phyloP scores from a whole-genome alignment of 805 yeast species.

The Starmerella vitae region DNA sequence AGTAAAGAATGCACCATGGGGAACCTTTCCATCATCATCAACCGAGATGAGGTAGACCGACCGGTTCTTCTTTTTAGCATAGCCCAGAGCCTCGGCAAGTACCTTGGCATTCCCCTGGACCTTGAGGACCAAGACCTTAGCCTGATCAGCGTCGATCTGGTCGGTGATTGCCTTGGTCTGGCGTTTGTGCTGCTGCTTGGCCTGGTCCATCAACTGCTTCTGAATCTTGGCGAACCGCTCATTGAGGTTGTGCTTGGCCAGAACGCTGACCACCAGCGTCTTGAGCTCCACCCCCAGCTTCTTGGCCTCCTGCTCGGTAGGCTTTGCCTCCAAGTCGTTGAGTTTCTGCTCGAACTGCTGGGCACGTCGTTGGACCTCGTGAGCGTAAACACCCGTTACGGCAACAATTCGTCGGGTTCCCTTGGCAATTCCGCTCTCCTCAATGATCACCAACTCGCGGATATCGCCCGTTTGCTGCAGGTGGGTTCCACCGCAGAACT shows the following conservation, averaged over 20 bases:
- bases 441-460: slow-evolving; percentile 75
- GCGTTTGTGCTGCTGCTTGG: slow-evolving; percentile 75
- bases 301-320: slow-evolving; percentile 65
- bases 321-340: slow-evolving; percentile 47
- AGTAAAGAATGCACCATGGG: slow-evolving; percentile 88
- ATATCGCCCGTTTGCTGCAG: slow-evolving; percentile 86
- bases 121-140: slow-evolving; percentile 52
- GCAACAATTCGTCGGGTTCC: slow-evolving; percentile 98
- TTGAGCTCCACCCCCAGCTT: slow-evolving; percentile 74
- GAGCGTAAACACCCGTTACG: slow-evolving; percentile 84
- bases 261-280: slow-evolving; percentile 65
- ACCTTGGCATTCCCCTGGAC: slow-evolving; percentile 72
- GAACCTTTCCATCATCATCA: slow-evolving; percentile 50
- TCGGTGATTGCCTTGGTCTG: slow-evolving; percentile 74
- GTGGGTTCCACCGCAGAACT: slow-evolving; percentile 99
- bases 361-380: slow-evolving; percentile 78
- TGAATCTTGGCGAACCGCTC: slow-evolving; percentile 65
- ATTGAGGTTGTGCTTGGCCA: slow-evolving; percentile 63
- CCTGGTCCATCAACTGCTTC: slow-evolving; percentile 75
- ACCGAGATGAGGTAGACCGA: slow-evolving; percentile 34
- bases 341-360: slow-evolving; percentile 51
- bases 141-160: slow-evolving; percentile 47
- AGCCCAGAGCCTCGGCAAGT: slow-evolving; percentile 79
- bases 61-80: slow-evolving; percentile 31
- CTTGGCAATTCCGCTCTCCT: slow-evolving; percentile 96